Conservation (phyloP, 345 rosid species). For the Xanthoceras sorbifolium region DNA sequence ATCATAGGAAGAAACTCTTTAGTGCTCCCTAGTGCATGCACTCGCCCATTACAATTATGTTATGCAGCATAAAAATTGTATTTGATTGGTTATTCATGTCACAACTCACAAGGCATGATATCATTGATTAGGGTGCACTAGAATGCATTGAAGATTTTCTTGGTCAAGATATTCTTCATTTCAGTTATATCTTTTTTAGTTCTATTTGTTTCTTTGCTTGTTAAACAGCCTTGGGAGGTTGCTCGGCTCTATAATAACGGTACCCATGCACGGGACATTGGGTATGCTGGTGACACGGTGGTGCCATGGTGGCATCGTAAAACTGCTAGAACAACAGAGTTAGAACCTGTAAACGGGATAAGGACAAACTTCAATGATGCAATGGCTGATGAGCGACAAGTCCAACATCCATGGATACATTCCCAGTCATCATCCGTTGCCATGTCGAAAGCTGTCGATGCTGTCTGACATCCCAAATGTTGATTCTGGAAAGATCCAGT, state of each 20-base stretch:
- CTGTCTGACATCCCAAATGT: background rate
- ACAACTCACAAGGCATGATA: too few species aligned
- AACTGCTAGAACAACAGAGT: background rate
- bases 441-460: background rate
- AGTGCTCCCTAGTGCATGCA: background rate
- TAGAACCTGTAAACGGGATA: background rate
- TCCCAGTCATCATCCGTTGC: background rate
- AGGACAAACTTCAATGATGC: background rate
- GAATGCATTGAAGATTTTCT: too few species aligned
- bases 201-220: background rate
- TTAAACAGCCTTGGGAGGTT: slow-evolving; percentile 28
- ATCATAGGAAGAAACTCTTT: background rate
- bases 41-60: background rate
- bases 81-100: too few species aligned
- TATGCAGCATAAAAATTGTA: too few species aligned
- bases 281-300: slow-evolving; percentile 4
- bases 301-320: slow-evolving; percentile 22
- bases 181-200: background rate
- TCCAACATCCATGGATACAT: background rate
- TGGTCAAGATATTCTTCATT: background rate
- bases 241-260: slow-evolving; percentile 1
- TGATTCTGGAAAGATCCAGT: background rate
- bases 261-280: background rate
- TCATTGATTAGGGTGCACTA: background rate
- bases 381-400: background rate